Conservation (phyloP, 495 filamentous ascomycete species). For the Endocarpon pusillum region DNA sequence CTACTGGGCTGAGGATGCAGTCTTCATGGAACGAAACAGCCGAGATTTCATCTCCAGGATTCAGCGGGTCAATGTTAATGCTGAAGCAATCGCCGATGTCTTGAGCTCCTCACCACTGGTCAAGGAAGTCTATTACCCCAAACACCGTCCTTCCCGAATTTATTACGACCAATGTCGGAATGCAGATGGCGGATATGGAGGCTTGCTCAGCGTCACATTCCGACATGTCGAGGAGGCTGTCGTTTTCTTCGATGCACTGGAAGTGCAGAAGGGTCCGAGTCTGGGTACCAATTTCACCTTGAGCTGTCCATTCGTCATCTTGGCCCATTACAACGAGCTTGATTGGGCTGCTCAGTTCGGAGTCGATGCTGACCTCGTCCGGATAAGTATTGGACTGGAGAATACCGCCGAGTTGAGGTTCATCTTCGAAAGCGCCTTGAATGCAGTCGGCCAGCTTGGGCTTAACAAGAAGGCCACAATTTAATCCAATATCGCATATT, state of each 20-base stretch:
- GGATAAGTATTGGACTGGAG: conserved; percentile 87
- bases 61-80: conserved; percentile 69
- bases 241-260: conserved; percentile 69
- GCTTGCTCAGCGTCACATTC: conserved; percentile 72
- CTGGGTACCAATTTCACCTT: conserved; percentile 95
- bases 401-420: too few species aligned
- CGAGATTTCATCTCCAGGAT: conserved; percentile 77
- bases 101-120: conserved; percentile 43
- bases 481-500: too few species aligned
- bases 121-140: conserved; percentile 76
- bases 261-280: conserved; percentile 85
- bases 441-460: too few species aligned
- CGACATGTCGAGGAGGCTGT: conserved; percentile 49
- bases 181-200: conserved; percentile 73
- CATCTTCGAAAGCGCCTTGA: too few species aligned
- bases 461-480: too few species aligned
- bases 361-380: conserved; percentile 57
- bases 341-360: conserved; percentile 75
- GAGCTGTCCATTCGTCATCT: conserved; percentile 71
- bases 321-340: conserved; percentile 84
- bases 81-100: conserved; percentile 63
- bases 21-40: conserved; percentile 93
- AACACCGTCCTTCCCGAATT: conserved; percentile 45
- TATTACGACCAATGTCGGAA: conserved; percentile 67
- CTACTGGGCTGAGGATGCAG: conserved; percentile 81